A percentile compares a stretch with the other conserved stretches of the same genome.
Evolutionary conservation across 495 filamentous ascomycete genomes (phyloP).

Genomic region (Lasiosphaeriaceae sp.): DNA sequence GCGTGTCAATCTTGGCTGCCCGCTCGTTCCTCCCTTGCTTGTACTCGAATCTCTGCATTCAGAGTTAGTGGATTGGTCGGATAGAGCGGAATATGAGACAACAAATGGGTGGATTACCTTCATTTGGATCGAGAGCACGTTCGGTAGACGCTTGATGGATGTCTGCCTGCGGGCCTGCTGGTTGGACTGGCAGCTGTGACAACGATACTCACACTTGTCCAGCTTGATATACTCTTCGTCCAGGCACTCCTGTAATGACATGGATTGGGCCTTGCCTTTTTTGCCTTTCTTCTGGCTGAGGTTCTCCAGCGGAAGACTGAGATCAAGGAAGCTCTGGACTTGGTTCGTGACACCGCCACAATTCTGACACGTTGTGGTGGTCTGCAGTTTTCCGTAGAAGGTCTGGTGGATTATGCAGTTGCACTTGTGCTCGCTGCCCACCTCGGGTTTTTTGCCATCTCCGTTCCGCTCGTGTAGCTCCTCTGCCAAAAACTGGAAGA

Average conservation of each 20-base stretch:
- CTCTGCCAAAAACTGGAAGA: slow-evolving; percentile 87
- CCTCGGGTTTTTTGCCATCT: slow-evolving; percentile 50
- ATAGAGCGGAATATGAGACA: too few relatives aligned
- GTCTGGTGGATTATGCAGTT: slow-evolving; percentile 83
- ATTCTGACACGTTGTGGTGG: slow-evolving; percentile 79
- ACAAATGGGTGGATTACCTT: slow-evolving; percentile 61
- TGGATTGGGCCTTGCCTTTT: slow-evolving; percentile 40
- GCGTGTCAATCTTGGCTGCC: slow-evolving; percentile 74
- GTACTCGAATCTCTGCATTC: slow-evolving; percentile 70
- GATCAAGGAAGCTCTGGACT: slow-evolving; percentile 79
- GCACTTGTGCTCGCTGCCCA: slow-evolving; percentile 60
- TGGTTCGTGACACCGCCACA: slow-evolving; percentile 75
- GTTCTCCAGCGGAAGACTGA: slow-evolving; percentile 74
- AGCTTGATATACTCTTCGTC: slow-evolving; percentile 77
- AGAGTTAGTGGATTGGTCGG: background rate
- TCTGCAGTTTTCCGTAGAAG: slow-evolving; percentile 84
- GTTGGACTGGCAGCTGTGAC: slow-evolving; percentile 65
- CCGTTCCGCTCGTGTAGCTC: slow-evolving; percentile 71
- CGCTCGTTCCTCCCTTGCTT: slow-evolving; percentile 53
- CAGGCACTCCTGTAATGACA: slow-evolving; percentile 70
- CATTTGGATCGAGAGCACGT: slow-evolving; percentile 85
- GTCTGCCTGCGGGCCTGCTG: slow-evolving; percentile 77
- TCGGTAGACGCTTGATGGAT: slow-evolving; percentile 72
- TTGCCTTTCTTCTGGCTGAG: slow-evolving; percentile 48
- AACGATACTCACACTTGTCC: slow-evolving; percentile 74